Evolutionary conservation across 495 filamentous ascomycete species (phyloP).

Genomic region (Penicillium malachiteum): DNA sequence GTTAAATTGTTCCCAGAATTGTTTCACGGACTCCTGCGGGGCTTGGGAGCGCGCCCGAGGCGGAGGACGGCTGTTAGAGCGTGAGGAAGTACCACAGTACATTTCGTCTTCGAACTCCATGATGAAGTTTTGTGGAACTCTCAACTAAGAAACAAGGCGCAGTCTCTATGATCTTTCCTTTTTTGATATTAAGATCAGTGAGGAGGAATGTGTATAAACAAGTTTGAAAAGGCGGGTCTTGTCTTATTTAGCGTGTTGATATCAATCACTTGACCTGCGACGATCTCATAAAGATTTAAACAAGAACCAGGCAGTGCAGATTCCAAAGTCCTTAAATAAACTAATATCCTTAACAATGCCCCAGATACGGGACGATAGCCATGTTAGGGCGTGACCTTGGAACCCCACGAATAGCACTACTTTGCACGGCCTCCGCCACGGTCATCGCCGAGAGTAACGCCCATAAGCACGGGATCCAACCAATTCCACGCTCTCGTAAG

Average conservation of each 20-base stretch:
- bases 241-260: too few species aligned
- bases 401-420: not conserved
- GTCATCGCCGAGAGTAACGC: conserved; percentile 8
- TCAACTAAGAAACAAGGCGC: too few species aligned
- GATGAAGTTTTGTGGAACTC: not conserved
- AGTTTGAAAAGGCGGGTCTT: too few species aligned
- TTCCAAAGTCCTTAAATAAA: too few species aligned
- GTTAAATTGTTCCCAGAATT: conserved; percentile 78
- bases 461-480: conserved; percentile 5
- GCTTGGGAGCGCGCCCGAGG: conserved; percentile 53
- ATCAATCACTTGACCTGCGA: too few species aligned
- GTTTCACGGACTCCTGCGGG: conserved; percentile 69
- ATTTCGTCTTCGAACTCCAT: conserved; percentile 42
- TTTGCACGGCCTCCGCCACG: conserved; percentile 10
- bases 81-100: conserved; percentile 30
- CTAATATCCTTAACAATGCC: too few species aligned
- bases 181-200: too few species aligned
- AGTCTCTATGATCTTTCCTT: too few species aligned
- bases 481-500: conserved; percentile 16
- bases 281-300: too few species aligned
- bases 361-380: too few species aligned
- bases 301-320: too few species aligned
- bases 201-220: not conserved
- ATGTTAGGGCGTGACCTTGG: not conserved
- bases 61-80: conserved; percentile 37